Evolutionary conservation across 2,329 filamentous ascomycete genomes (phyloP), one percentile per base, ranked within the genome.

Genomic region (Colletotrichum liriopes): DNA sequence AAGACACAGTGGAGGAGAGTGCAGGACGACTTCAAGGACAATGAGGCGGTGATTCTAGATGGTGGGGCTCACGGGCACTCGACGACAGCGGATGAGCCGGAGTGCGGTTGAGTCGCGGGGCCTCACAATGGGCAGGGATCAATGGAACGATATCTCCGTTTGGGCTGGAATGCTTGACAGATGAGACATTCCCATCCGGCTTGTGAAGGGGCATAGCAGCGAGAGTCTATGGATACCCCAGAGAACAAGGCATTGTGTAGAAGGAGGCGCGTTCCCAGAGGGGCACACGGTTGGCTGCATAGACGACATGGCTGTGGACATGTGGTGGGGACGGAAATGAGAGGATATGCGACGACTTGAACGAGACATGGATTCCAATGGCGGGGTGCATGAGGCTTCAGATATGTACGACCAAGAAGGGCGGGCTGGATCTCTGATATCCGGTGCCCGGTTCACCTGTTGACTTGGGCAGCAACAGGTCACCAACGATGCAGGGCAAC

Each of bases 11-110:
- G 90, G 90, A 83, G 89, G 65, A 84, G 89, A 65, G 90, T 91
- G 0, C 90, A 92, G 75, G 88, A 91, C 76, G 88, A 91, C 74
- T 77, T 87, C 23, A 83, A 88, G 16, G 81, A 92, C 74, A 91
- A 91, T 69, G 89, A 91, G 75, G 84, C 79, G 0, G 81, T 91
- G 11, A 91, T 91, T 59, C 79, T 91, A 1, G 88, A 91, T 72
- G 89, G 89, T 8, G 89, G 89, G 1, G 78, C 86, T 0, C 84
- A 86, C 59, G 88, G 87, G 6, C 80, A 84, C 62, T 75, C 35
- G 54, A 35, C 4, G 65, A 69, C n/a, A 29, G 73, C 70, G 52
- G 83, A 84, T 65, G 82, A 86, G 77, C 85, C 85, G 32, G 81
- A 74, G 5, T 83, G 84, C 67, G 82, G 83, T 12, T 84, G 70